Evolutionary conservation across 73 alveolate species (phyloP).

Genomic region (Uronychia setigera): DNA sequence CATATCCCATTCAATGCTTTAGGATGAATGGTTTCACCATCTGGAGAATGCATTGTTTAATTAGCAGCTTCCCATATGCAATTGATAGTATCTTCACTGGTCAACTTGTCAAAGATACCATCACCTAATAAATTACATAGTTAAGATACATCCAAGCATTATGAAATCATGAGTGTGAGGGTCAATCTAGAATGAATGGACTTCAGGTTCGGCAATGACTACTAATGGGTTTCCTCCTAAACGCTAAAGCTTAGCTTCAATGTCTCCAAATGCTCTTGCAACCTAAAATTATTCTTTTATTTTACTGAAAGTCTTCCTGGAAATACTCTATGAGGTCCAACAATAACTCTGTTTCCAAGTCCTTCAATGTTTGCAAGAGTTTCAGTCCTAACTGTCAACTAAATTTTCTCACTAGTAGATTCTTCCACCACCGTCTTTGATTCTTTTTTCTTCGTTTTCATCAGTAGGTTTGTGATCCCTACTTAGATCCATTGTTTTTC

Average conservation of each 20-base stretch:
- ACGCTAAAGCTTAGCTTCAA: conserved; percentile 71
- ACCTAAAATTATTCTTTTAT: conserved; percentile 49
- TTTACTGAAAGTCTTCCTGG: conserved; percentile 89
- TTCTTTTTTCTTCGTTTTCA: conserved; percentile 84
- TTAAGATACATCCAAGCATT: conserved; percentile 65
- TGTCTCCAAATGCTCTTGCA: conserved; percentile 88
- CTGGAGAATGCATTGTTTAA: not conserved
- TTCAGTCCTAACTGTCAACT: not conserved
- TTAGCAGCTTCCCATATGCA: conserved; percentile 69
- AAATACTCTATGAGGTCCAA: conserved; percentile 90
- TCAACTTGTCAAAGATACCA: conserved; percentile 88
- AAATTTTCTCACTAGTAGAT: conserved; percentile 51
- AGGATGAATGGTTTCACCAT: conserved; percentile 56
- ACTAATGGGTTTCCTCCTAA: conserved; percentile 90
- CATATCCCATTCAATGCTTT: conserved; percentile 72
- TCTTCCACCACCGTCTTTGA: conserved; percentile 84
- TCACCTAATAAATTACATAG: conserved; percentile 37
- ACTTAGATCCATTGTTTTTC: conserved; percentile 61
- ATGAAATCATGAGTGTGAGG: conserved; percentile 71
- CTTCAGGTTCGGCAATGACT: conserved; percentile 85
- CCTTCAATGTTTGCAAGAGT: conserved; percentile 3
- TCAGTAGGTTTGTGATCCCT: conserved; percentile 87
- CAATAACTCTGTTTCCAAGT: conserved; percentile 27
- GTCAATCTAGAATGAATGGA: conserved; percentile 73
- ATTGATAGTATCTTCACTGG: conserved; percentile 69